A percentile compares a stretch with the other conserved stretches of the same genome.
These are phyloP conservation scores for Hymenoscyphus occultus DNA, from an alignment of 2,329 filamentous ascomycete genomes.

Conservation along the genomic window DNA sequence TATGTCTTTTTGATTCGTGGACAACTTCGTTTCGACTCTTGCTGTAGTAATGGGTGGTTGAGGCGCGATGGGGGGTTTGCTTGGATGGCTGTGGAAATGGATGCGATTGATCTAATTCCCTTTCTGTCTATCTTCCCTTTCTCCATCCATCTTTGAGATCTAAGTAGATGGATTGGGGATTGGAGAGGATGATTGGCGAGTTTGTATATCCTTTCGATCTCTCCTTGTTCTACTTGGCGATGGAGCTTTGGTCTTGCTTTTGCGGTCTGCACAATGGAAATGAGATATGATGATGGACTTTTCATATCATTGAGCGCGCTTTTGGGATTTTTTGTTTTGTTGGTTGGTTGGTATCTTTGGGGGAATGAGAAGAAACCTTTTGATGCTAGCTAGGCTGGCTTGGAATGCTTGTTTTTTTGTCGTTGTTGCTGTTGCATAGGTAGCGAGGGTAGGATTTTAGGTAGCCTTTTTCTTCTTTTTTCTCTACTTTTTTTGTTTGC, in stretches of 20 bases:
- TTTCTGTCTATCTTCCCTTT: not conserved
- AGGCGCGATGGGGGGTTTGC: not conserved
- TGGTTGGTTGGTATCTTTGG: not conserved
- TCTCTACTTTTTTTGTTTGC: not conserved
- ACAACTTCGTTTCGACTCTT: not conserved
- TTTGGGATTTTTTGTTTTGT: not conserved
- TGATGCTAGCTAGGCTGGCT: not conserved
- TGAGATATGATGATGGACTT: conserved; percentile 1
- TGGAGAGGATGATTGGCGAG: not conserved
- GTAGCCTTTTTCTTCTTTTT: not conserved
- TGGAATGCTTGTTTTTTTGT: not conserved
- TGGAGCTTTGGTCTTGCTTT: not conserved
- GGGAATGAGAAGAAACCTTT: not conserved
- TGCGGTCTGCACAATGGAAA: not conserved
- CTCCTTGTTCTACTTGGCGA: not conserved
- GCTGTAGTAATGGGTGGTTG: not conserved
- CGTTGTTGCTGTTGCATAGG: conserved; percentile 2
- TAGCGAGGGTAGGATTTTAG: not conserved
- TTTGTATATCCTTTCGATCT: not conserved
- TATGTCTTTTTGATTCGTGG: not conserved
- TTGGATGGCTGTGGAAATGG: not conserved
- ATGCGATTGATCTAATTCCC: not conserved
- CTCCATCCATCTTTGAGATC: not conserved
- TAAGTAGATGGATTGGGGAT: not conserved
- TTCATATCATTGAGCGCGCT: not conserved